A percentile compares a stretch with the other conserved stretches of the same genome.
phyloP scores from a whole-genome alignment of 139 green algal genomes.

The Edaphochlamys debaryana region DNA sequence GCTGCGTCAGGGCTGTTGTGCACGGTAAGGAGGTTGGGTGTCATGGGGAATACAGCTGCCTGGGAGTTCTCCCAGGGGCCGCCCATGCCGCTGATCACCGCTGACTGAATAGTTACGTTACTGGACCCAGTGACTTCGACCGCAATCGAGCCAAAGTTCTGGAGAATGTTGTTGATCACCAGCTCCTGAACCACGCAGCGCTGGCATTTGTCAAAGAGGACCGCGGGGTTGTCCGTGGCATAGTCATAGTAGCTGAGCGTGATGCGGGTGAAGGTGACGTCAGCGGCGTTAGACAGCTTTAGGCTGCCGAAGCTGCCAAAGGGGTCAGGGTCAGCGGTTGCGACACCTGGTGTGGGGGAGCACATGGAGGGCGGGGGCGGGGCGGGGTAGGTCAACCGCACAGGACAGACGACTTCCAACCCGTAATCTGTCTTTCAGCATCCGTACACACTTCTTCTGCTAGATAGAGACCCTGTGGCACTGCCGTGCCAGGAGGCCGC shows the following conservation, averaged over 20 bases:
- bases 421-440: too few species aligned
- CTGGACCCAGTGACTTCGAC: too few species aligned
- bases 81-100: background rate
- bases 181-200: background rate
- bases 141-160: background rate
- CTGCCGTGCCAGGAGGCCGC: too few species aligned
- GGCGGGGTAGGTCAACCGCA: too few species aligned
- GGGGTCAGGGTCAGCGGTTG: too few species aligned
- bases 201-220: background rate
- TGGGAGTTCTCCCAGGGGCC: too few species aligned
- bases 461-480: too few species aligned
- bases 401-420: too few species aligned
- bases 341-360: too few species aligned
- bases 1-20: background rate
- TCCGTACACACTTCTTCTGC: too few species aligned
- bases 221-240: background rate
- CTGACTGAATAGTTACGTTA: background rate
- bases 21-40: background rate
- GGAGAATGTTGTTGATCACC: background rate
- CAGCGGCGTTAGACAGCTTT: background rate
- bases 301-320: background rate
- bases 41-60: too few species aligned
- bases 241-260: background rate
- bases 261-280: slow-evolving; percentile 19
- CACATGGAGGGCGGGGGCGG: too few species aligned